Conservation (phyloP, 768 basidiomycete genomes). For the Suillus alpinus region DNA sequence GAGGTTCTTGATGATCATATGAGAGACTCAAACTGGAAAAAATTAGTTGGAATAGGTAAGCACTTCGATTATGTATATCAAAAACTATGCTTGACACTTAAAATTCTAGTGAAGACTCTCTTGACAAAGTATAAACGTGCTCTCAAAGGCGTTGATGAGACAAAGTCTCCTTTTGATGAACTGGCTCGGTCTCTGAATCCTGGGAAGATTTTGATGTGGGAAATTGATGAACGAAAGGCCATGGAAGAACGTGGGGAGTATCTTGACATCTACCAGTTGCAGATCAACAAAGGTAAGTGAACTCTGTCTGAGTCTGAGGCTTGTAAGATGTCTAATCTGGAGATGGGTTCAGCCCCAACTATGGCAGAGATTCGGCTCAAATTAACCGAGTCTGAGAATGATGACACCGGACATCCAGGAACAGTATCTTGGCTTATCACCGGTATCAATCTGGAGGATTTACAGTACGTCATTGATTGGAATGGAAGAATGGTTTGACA, state of each 20-base stretch:
- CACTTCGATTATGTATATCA: not conserved
- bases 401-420: not conserved
- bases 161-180: not conserved
- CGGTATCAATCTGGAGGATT: not conserved
- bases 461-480: not conserved
- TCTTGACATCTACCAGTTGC: constrained; percentile 3
- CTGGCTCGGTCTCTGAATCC: not conserved
- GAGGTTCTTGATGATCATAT: constrained; percentile 32
- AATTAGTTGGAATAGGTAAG: constrained; percentile 22
- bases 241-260: not conserved
- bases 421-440: constrained; percentile 2
- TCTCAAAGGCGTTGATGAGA: not conserved
- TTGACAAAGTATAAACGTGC: not conserved
- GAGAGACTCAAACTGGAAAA: constrained; percentile 34
- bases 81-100: not conserved
- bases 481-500: too few relatives aligned
- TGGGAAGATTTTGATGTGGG: not conserved
- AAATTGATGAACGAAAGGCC: not conserved
- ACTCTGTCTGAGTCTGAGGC: not conserved
- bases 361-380: constrained; percentile 6
- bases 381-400: not conserved
- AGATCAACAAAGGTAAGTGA: constrained; percentile 8
- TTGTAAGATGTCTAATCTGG: not conserved
- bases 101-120: not conserved
- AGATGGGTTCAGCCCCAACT: not conserved